These are phyloP conservation scores for Vitis rupestris DNA, from an alignment of 164 flowering plant genomes.

Conservation along the genomic window DNA sequence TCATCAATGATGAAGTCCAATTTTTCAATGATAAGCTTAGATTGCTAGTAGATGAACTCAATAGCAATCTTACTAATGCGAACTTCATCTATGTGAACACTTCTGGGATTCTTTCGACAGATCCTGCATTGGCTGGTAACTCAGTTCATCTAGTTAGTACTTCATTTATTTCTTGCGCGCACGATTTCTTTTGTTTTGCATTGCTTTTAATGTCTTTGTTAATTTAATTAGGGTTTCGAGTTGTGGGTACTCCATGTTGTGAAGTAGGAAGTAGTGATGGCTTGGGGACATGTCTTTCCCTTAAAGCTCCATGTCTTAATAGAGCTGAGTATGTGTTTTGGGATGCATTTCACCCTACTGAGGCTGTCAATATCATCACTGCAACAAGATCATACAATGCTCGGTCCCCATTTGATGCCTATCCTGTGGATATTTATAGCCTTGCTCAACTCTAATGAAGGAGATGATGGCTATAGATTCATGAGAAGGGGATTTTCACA, in stretches of 20 bases:
- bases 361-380: constrained; percentile 10
- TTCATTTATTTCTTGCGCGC: too few relatives aligned
- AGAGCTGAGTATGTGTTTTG: constrained; percentile 19
- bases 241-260: constrained; percentile 10
- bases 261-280: constrained; percentile 15
- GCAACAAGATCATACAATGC: background rate
- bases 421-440: background rate
- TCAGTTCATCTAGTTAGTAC: too few relatives aligned
- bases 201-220: background rate
- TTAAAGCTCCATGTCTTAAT: constrained; percentile 12
- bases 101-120: background rate
- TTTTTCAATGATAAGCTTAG: constrained; percentile 37
- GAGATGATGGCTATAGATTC: too few relatives aligned
- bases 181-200: too few relatives aligned
- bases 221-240: background rate
- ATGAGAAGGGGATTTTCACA: too few relatives aligned
- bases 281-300: constrained; percentile 14
- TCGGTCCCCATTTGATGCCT: background rate
- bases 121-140: too few relatives aligned
- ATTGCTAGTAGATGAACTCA: constrained; percentile 26
- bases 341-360: constrained; percentile 21
- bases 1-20: constrained; percentile 22
- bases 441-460: too few relatives aligned
- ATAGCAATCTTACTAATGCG: constrained; percentile 21
- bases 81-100: constrained; percentile 28